phyloP scores from a whole-genome alignment of 495 filamentous ascomycete genomes.

The Aspergillus sparsus region DNA sequence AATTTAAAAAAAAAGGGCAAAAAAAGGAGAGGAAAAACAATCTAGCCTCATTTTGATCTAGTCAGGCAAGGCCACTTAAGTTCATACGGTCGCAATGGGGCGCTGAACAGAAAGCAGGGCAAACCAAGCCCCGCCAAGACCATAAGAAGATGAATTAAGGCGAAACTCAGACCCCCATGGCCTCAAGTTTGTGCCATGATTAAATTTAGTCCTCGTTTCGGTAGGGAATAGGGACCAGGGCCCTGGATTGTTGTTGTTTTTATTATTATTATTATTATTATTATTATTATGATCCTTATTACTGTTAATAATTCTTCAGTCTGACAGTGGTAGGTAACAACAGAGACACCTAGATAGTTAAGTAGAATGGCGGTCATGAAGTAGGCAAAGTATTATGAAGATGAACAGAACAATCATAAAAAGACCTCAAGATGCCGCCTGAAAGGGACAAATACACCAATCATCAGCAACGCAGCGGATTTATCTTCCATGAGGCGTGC shows the following conservation, averaged over 20 bases:
- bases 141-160: not conserved
- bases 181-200: not conserved
- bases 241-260: not conserved
- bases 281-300: not conserved
- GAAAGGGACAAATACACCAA: not conserved
- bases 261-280: not conserved
- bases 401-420: too few species aligned
- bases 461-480: slow-evolving; percentile 14
- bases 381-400: too few species aligned
- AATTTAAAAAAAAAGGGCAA: too few species aligned
- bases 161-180: not conserved
- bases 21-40: too few species aligned
- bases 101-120: slow-evolving; percentile 1
- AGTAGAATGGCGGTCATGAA: too few species aligned
- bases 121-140: not conserved
- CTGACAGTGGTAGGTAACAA: too few species aligned
- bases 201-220: not conserved
- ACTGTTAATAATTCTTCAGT: too few species aligned
- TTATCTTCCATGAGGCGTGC: slow-evolving; percentile 15
- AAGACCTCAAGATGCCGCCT: not conserved
- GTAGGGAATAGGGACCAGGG: not conserved
- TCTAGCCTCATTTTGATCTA: too few species aligned
- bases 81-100: not conserved
- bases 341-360: too few species aligned
- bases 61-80: too few species aligned